phyloP scores from a whole-genome alignment of 495 filamentous ascomycete genomes.

The Cercophora newfieldiana region DNA sequence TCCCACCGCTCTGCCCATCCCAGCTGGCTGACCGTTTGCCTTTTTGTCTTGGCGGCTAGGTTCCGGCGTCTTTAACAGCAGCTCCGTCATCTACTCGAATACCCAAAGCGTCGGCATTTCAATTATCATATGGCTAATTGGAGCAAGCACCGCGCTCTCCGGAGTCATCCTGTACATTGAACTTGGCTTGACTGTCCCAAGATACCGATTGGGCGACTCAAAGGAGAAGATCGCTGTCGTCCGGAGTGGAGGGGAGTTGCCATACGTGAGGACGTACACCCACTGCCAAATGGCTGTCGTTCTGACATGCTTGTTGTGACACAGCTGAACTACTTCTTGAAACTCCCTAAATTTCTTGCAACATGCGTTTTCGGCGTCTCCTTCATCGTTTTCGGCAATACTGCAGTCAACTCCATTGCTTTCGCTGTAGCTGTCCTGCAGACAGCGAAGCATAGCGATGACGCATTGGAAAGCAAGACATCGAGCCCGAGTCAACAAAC shows the following conservation, averaged over 20 bases:
- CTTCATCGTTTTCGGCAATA: conserved; percentile 27
- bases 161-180: conserved; percentile 24
- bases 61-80: conserved; percentile 28
- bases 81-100: conserved; percentile 22
- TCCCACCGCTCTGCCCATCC: background rate
- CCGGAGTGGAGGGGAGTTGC: conserved; percentile 26
- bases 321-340: conserved; percentile 25
- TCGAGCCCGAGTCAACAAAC: background rate
- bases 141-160: conserved; percentile 16
- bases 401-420: conserved; percentile 22
- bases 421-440: conserved; percentile 20
- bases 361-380: conserved; percentile 26
- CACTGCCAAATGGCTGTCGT: background rate
- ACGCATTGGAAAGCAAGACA: background rate
- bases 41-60: background rate
- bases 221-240: conserved; percentile 19
- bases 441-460: background rate
- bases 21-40: background rate
- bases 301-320: conserved; percentile 16
- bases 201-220: conserved; percentile 16
- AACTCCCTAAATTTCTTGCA: conserved; percentile 20
- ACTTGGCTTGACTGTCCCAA: conserved; percentile 22
- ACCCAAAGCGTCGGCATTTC: conserved; percentile 25
- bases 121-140: conserved; percentile 22
- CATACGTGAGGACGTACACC: conserved; percentile 18